Base-by-base conservation (phyloP, 2,329 filamentous ascomycete genomes). In the Endoconidiophora laricicola region DNA sequence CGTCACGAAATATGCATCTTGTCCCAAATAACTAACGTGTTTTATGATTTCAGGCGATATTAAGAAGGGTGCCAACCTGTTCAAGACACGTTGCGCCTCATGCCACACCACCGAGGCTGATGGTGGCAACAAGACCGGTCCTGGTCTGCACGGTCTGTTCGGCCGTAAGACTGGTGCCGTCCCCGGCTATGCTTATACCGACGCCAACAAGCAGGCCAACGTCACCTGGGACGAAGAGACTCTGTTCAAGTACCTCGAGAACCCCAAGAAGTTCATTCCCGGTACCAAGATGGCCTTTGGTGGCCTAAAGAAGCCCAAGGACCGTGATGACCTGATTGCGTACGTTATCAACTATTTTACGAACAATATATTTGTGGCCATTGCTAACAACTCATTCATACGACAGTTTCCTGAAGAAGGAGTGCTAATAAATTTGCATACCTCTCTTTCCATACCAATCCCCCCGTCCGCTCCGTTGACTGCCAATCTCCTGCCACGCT, bases 281-380 rank as follows among this genome's bases (percentile, higher is more conserved):
- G 91, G 91, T 61, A 98, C 91, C 74, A 98, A 96, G 86, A 98
- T 98, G 91, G 91, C 91, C 63, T 98, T 96, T 67, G 91, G 91
- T 73, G 91, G 91, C 69, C 79, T 98, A 66, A 98, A 98, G 88
- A 98, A 98, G 86, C 79, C 80, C 66, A 96, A 96, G 85, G 91
- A 96, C 76, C 80, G 91, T 69, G 94, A 96, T 69, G 90, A 98
- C 71, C 77, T 98, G 63, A 94, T 98, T 79, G 87, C 86, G 83
- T 90, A 83, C 62, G 83, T 78, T 55, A 33, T 33, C n/a, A 10
- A 33, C 22, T 43, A 24, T 7, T 6, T 4, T 20, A 18, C 14
- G n/a, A 14, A n/a, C 9, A 33, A n/a, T 36, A 40, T 16, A 18
- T 20, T 6, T 7, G 18, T 36, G 42, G n/a, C 1, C 20, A 14